phyloP scores from a whole-genome alignment of 495 filamentous ascomycete species.

The Podospora tetraspora region DNA sequence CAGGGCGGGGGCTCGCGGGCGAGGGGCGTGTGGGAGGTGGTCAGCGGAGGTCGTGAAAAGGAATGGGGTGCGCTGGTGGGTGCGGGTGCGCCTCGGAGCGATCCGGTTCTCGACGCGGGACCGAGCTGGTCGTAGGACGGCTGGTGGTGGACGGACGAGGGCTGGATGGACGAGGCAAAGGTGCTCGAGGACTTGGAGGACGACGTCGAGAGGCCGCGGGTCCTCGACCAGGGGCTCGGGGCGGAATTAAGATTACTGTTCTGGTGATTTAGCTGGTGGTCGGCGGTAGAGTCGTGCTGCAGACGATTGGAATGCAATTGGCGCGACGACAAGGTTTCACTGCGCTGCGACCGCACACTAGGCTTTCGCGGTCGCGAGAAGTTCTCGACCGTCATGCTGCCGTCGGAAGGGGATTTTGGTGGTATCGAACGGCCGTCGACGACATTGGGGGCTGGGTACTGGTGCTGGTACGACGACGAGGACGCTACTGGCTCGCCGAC shows the following conservation, averaged over 20 bases:
- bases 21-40: conserved; percentile 7
- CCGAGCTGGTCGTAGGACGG: conserved; percentile 31
- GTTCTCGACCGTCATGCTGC: conserved; percentile 39
- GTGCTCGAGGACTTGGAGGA: conserved; percentile 44
- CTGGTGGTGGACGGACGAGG: conserved; percentile 36
- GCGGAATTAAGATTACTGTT: conserved; percentile 13
- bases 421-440: conserved; percentile 22
- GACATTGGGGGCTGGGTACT: conserved; percentile 21
- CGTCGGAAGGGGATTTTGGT: conserved; percentile 14
- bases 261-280: conserved; percentile 26
- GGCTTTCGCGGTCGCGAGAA: conserved; percentile 49
- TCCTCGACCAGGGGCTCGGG: conserved; percentile 32
- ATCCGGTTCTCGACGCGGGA: conserved; percentile 14
- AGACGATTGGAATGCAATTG: conserved; percentile 21
- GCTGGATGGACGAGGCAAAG: conserved; percentile 36
- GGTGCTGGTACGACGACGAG: background rate
- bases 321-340: conserved; percentile 32
- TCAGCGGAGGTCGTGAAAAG: conserved; percentile 16
- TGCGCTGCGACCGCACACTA: conserved; percentile 39
- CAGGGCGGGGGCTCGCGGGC: conserved; percentile 39
- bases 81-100: conserved; percentile 20
- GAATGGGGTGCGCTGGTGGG: conserved; percentile 17
- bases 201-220: conserved; percentile 41
- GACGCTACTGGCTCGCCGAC: conserved; percentile 20
- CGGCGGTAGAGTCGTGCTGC: conserved; percentile 27